Base-by-base conservation (phyloP, 202 grass and related monocot genomes). In the Carex arenaria region DNA sequence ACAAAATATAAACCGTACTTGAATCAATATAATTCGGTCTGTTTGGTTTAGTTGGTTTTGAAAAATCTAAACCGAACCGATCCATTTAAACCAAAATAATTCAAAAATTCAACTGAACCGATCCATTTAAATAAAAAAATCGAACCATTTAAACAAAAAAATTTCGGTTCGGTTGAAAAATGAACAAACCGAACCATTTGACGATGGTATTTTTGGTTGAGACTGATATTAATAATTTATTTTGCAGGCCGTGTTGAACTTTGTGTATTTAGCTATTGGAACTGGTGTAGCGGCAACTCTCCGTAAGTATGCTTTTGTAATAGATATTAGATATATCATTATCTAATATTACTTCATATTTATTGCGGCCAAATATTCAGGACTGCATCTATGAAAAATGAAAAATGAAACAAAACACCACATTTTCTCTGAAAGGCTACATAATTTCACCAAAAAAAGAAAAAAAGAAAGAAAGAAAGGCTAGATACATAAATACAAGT, bases 201-300 rank as follows among this genome's bases (percentile, higher is more conserved):
- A 26, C 26, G 32, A 34, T 2, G 32, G 12, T 15, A 53, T 17
- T 4, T 15, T 51, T 51, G 32, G 11, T 55, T 76, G 26, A 18
- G 14, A 34, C 28, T 76, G 17, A 76, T 18, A 34, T 57, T 36
- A 55, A 36, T 68, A 30, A 30, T 82, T 84, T 57, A 75, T 82
- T 79, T 71, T 90, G 5, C 80, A 94, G 92, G 85, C 61, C 66
- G 92, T 94, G 64, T 75, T 94, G 12, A 49, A 89, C 22, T 94
- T 94, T 80, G 31, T 94, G 79, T 94, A 94, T 84, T 6, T 94
- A 86, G 92, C 85, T 82, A 79, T 90, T 20, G 92, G 76, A 64
- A 73, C 85, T 6, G 26, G 87, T 61, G 73, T 86, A 72, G 89
- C 67, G n/a, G 76, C 92, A 45, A 87, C 91, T 76, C 83, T 91